A percentile compares a stretch with the other conserved stretches of the same genome.
phyloP scores from a whole-genome alignment of 1,284 basidiomycete species.

The Ganoderma leucocontextum region DNA sequence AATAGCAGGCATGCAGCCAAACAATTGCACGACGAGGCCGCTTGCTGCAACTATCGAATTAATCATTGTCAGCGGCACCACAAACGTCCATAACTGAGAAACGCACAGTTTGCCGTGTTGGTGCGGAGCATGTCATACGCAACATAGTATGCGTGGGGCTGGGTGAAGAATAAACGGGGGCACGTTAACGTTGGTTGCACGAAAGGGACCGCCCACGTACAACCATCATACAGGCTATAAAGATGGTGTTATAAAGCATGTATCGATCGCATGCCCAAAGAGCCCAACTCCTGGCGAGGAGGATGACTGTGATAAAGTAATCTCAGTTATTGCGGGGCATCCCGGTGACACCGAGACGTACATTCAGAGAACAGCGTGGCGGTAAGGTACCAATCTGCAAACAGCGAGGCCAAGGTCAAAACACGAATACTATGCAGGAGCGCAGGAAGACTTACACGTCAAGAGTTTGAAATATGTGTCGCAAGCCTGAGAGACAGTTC shows the following conservation, averaged over 20 bases:
- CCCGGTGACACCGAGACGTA: neutral
- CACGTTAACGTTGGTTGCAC: no score
- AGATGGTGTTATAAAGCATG: conserved; percentile 1
- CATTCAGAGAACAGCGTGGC: conserved; percentile 9
- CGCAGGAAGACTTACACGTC: neutral
- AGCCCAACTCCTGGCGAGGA: conserved; percentile 3
- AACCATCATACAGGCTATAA: conserved; percentile 6
- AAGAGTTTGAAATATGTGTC: neutral
- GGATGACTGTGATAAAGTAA: neutral
- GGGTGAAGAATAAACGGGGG: neutral
- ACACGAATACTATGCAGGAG: neutral
- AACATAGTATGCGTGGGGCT: conserved; percentile 5
- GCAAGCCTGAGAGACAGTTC: neutral
- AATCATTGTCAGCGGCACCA: no score
- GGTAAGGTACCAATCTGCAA: conserved; percentile 3
- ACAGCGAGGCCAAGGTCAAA: neutral
- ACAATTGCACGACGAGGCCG: neutral
- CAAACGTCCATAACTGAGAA: no score
- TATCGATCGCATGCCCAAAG: conserved; percentile 8
- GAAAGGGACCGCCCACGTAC: neutral
- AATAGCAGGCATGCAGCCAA: conserved; percentile 1
- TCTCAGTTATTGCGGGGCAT: neutral
- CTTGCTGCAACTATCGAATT: neutral
- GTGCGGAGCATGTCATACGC: neutral
- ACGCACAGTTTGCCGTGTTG: conserved; percentile 1